Conservation (phyloP, 495 filamentous ascomycete genomes). For the Annulohypoxylon bovei region DNA sequence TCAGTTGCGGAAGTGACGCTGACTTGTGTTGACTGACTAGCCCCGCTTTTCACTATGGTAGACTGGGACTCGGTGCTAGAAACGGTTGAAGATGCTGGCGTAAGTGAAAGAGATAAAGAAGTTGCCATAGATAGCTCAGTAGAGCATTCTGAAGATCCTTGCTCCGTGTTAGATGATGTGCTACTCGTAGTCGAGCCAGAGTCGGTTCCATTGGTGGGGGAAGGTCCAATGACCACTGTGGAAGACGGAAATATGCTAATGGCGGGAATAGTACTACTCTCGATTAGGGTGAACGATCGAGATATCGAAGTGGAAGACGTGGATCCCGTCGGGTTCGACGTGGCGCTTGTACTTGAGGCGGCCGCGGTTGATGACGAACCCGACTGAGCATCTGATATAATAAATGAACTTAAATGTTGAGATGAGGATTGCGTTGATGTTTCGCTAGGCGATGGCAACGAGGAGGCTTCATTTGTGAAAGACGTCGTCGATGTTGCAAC, state of each 20-base stretch:
- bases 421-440: slow-evolving; percentile 21
- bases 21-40: not conserved
- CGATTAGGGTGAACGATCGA: slow-evolving; percentile 35
- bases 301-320: slow-evolving; percentile 36
- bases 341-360: slow-evolving; percentile 14
- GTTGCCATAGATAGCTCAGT: slow-evolving; percentile 1
- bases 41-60: not conserved
- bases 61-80: slow-evolving; percentile 9
- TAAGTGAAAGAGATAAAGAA: slow-evolving; percentile 25
- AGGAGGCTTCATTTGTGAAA: slow-evolving; percentile 17
- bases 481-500: slow-evolving; percentile 22
- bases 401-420: slow-evolving; percentile 13
- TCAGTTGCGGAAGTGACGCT: not conserved
- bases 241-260: slow-evolving; percentile 44
- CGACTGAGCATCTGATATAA: slow-evolving; percentile 1
- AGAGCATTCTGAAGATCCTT: not conserved
- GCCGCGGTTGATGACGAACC: slow-evolving; percentile 4
- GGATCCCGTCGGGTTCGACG: slow-evolving; percentile 6
- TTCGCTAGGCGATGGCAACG: slow-evolving; percentile 9
- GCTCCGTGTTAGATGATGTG: not conserved
- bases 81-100: slow-evolving; percentile 6
- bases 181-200: slow-evolving; percentile 5
- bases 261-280: slow-evolving; percentile 40
- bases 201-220: not conserved
- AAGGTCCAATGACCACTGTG: slow-evolving; percentile 29